Evolutionary conservation across 169 alveolate species (phyloP).

Genomic region (Eimeria maxima): DNA sequence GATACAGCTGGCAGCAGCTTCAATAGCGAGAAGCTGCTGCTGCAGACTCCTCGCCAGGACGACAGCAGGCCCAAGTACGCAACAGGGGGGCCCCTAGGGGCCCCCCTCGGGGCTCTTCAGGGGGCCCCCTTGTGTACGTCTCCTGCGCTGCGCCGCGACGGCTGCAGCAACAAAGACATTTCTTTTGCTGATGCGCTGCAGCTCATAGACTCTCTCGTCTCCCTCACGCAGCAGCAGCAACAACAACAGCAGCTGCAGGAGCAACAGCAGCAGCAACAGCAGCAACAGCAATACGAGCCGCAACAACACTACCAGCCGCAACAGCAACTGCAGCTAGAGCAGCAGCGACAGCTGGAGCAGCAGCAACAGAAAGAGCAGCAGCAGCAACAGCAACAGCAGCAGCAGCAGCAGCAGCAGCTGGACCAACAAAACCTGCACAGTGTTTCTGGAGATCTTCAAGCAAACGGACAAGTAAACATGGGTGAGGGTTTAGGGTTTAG

Average conservation of each 20-base stretch:
- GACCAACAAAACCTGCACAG: too few relatives aligned
- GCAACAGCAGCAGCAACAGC: background rate
- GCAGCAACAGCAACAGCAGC: too few relatives aligned
- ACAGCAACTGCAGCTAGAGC: too few relatives aligned
- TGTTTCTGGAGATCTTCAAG: too few relatives aligned
- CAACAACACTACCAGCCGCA: too few relatives aligned
- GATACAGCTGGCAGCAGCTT: background rate
- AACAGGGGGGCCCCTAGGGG: background rate
- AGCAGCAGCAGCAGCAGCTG: too few relatives aligned
- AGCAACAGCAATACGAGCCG: background rate
- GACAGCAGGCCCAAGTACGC: too few relatives aligned
- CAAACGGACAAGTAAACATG: background rate
- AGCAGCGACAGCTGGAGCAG: background rate
- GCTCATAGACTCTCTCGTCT: constrained; percentile 15
- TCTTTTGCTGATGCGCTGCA: constrained; percentile 49
- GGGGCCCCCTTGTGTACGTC: background rate
- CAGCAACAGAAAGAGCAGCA: too few relatives aligned
- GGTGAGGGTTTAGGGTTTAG: background rate
- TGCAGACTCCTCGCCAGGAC: background rate
- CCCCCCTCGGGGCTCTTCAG: too few relatives aligned
- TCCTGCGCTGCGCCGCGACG: background rate
- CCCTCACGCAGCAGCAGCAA: constrained; percentile 53
- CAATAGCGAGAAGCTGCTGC: background rate
- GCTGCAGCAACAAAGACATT: background rate
- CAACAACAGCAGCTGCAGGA: constrained; percentile 28